phyloP scores from a whole-genome alignment of 169 alveolate genomes.

The Cryptosporidium ubiquitum region DNA sequence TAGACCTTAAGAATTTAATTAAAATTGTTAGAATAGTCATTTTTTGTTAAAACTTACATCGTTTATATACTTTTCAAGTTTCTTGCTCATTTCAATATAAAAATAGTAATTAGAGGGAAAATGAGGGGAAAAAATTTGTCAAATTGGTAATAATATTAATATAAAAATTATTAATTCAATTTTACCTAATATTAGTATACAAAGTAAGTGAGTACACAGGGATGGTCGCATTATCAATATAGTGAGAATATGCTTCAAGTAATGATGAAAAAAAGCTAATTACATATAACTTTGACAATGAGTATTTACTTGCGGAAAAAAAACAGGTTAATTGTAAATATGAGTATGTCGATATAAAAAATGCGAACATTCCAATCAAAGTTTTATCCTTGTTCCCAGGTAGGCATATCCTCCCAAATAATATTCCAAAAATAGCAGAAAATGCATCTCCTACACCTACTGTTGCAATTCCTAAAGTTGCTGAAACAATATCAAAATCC shows the following conservation, averaged over 20 bases:
- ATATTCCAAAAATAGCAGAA: slow-evolving; percentile 51
- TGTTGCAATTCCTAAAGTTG: slow-evolving; percentile 57
- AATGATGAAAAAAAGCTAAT: slow-evolving; percentile 38
- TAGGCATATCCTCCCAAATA: slow-evolving; percentile 8
- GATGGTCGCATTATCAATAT: slow-evolving; percentile 57
- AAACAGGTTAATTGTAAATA: slow-evolving; percentile 9
- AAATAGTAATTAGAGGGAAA: not conserved
- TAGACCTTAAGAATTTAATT: slow-evolving; percentile 15
- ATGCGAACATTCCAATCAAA: slow-evolving; percentile 36
- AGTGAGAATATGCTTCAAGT: slow-evolving; percentile 57
- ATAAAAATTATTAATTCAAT: not conserved
- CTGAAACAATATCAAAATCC: slow-evolving; percentile 48
- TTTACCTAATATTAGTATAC: slow-evolving; percentile 45
- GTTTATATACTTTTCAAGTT: not conserved
- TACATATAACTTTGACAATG: not conserved
- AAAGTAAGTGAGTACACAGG: slow-evolving; percentile 55
- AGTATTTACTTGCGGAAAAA: not conserved
- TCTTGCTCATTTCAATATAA: slow-evolving; percentile 3
- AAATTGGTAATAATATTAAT: not conserved
- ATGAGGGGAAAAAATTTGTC: slow-evolving; percentile 6
- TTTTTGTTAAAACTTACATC: slow-evolving; percentile 36
- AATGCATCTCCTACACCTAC: slow-evolving; percentile 67
- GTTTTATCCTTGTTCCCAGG: slow-evolving; percentile 62
- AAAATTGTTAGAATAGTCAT: not conserved
- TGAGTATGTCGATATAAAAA: slow-evolving; percentile 6